These are phyloP conservation scores for Monosporozyma unispora DNA, from an alignment of 805 yeast species.

Conservation along the genomic window DNA sequence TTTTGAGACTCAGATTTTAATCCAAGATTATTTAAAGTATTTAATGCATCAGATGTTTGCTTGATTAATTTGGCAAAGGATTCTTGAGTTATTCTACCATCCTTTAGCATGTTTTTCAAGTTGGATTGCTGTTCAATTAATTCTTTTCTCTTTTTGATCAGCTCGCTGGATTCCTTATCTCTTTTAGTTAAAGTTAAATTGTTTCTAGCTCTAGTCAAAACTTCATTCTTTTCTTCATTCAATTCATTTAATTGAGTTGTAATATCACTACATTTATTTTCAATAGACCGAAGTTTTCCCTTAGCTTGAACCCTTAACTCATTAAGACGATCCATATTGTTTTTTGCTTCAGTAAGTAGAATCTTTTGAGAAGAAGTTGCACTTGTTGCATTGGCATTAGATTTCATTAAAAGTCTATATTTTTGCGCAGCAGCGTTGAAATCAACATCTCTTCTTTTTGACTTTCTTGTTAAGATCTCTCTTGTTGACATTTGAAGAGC, in stretches of 20 bases:
- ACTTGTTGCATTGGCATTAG: constrained; percentile 1
- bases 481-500: constrained; percentile 12
- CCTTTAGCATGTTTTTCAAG: constrained; percentile 9
- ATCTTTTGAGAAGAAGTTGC: constrained; percentile 12
- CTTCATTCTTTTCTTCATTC: constrained; percentile 9
- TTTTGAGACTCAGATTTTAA: not conserved
- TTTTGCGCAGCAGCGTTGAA: constrained; percentile 10
- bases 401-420: constrained; percentile 5
- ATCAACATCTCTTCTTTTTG: constrained; percentile 18
- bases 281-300: constrained; percentile 14
- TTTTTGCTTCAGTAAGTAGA: constrained; percentile 11
- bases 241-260: constrained; percentile 9
- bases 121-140: constrained; percentile 12
- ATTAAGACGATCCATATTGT: constrained; percentile 2
- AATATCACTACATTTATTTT: constrained; percentile 6
- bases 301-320: constrained; percentile 7
- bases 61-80: constrained; percentile 6
- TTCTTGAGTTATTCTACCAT: constrained; percentile 9
- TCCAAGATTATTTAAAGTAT: constrained; percentile 6
- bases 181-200: constrained; percentile 15
- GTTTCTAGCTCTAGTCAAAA: constrained; percentile 12
- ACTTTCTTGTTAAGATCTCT: constrained; percentile 17
- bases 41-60: constrained; percentile 11
- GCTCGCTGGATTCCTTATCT: constrained; percentile 7
- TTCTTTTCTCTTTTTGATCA: constrained; percentile 13